These are phyloP conservation scores for Fusarium guadeloupense DNA, from an alignment of 2,329 filamentous ascomycete species.

Conservation along the genomic window DNA sequence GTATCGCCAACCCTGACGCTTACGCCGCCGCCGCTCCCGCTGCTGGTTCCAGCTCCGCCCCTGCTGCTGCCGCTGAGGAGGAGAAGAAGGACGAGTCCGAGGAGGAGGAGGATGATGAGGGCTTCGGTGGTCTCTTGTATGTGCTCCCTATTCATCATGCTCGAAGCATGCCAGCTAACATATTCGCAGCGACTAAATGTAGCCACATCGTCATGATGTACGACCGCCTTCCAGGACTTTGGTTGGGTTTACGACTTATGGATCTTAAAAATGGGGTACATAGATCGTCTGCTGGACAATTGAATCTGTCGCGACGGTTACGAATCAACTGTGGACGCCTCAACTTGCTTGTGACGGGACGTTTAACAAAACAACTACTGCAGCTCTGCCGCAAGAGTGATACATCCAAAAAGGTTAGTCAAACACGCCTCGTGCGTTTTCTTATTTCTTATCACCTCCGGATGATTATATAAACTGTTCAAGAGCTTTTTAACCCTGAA, in stretches of 20 bases:
- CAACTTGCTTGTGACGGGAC: constrained; percentile 37
- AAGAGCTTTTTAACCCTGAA: constrained; percentile 77
- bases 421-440: not conserved
- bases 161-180: constrained; percentile 50
- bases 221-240: constrained; percentile 53
- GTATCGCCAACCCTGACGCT: constrained; percentile 97
- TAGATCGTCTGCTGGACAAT: constrained; percentile 60
- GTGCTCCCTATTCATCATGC: constrained; percentile 39
- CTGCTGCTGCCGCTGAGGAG: constrained; percentile 65
- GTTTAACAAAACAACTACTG: constrained; percentile 30
- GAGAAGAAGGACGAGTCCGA: constrained; percentile 74
- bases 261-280: constrained; percentile 54
- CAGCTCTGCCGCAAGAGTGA: constrained; percentile 11
- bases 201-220: constrained; percentile 49
- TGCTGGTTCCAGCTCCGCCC: constrained; percentile 64
- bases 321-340: constrained; percentile 40
- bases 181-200: constrained; percentile 61
- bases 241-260: constrained; percentile 56
- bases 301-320: constrained; percentile 47
- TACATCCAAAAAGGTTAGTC: constrained; percentile 57
- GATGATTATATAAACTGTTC: constrained; percentile 65
- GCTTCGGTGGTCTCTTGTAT: constrained; percentile 84
- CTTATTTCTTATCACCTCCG: constrained; percentile 42
- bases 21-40: constrained; percentile 86
- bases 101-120: constrained; percentile 72